These are phyloP conservation scores for Flammula alnicola DNA, from an alignment of 1,284 basidiomycete species.

Conservation along the genomic window DNA sequence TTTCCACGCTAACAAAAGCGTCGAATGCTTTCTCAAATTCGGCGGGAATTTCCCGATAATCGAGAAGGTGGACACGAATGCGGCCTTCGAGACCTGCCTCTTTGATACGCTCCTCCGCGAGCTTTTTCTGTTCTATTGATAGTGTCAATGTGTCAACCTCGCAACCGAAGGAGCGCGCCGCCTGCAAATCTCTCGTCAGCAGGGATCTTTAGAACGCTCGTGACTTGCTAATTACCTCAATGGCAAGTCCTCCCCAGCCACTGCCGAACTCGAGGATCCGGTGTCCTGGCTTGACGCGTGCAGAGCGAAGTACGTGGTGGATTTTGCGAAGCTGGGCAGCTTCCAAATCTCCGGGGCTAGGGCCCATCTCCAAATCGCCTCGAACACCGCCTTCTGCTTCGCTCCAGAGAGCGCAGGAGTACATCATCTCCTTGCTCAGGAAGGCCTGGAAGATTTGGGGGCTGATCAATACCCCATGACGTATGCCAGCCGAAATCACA, in stretches of 20 bases:
- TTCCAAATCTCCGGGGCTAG: constrained; percentile 72
- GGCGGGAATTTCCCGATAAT: constrained; percentile 82
- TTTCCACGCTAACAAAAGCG: constrained; percentile 88
- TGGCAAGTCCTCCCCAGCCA: constrained; percentile 91
- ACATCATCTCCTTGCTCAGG: constrained; percentile 90
- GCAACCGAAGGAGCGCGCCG: constrained; percentile 71
- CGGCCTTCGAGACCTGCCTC: constrained; percentile 71
- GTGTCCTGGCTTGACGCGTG: constrained; percentile 77
- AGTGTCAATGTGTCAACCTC: constrained; percentile 89
- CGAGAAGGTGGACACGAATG: constrained; percentile 85
- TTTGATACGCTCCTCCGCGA: constrained; percentile 83
- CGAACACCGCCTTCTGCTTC: constrained; percentile 73
- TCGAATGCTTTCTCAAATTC: constrained; percentile 84
- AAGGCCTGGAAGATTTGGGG: constrained; percentile 60
- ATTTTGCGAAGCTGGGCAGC: constrained; percentile 84
- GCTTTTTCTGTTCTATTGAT: constrained; percentile 83
- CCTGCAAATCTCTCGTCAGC: constrained; percentile 41
- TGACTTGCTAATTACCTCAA: constrained; percentile 63
- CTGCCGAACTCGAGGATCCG: constrained; percentile 90
- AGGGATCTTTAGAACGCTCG: constrained; percentile 1
- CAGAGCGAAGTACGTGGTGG: constrained; percentile 75
- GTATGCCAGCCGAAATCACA: neutral
- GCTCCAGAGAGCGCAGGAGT: constrained; percentile 84
- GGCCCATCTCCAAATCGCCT: constrained; percentile 60
- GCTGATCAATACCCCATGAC: constrained; percentile 7